Percentiles rank a stretch among this genome's conserved stretches.
These are phyloP conservation scores for Besnoitia besnoiti DNA, from an alignment of 169 alveolate genomes.

Conservation along the genomic window DNA sequence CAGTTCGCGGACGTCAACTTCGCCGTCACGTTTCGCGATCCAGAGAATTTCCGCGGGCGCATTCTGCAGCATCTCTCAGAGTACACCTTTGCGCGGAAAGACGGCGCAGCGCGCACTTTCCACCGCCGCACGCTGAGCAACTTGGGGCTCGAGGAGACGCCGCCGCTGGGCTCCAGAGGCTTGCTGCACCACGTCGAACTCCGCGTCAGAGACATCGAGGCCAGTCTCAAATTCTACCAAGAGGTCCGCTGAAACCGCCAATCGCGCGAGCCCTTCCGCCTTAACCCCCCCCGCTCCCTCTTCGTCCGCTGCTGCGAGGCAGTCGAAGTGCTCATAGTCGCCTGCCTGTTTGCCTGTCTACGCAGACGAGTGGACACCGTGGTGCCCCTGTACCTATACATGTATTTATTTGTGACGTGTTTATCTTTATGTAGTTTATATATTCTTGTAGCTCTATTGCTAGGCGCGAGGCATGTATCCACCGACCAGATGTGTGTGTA, in stretches of 20 bases:
- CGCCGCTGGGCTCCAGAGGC: constrained; percentile 17
- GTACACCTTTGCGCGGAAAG: constrained; percentile 15
- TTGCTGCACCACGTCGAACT: constrained; percentile 50
- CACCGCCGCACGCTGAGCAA: constrained; percentile 5
- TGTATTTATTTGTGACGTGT: too few relatives aligned
- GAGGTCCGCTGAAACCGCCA: constrained; percentile 14
- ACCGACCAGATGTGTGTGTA: too few relatives aligned
- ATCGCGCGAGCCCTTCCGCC: too few relatives aligned
- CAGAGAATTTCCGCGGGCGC: constrained; percentile 51
- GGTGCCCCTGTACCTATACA: too few relatives aligned
- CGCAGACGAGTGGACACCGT: too few relatives aligned
- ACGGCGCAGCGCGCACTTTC: neutral
- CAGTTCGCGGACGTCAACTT: constrained; percentile 49
- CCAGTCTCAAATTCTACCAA: constrained; percentile 34
- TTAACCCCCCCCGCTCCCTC: too few relatives aligned
- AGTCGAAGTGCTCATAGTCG: too few relatives aligned
- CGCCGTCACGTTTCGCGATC: constrained; percentile 50
- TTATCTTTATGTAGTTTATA: too few relatives aligned
- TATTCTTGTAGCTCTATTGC: too few relatives aligned
- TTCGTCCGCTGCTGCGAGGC: too few relatives aligned
- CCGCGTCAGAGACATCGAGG: neutral
- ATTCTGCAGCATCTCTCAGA: constrained; percentile 31
- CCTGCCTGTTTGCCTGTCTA: too few relatives aligned
- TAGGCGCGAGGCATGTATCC: too few relatives aligned
- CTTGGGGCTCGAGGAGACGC: neutral